Conservation (phyloP, 768 basidiomycete genomes). For the Suillus variegatus region DNA sequence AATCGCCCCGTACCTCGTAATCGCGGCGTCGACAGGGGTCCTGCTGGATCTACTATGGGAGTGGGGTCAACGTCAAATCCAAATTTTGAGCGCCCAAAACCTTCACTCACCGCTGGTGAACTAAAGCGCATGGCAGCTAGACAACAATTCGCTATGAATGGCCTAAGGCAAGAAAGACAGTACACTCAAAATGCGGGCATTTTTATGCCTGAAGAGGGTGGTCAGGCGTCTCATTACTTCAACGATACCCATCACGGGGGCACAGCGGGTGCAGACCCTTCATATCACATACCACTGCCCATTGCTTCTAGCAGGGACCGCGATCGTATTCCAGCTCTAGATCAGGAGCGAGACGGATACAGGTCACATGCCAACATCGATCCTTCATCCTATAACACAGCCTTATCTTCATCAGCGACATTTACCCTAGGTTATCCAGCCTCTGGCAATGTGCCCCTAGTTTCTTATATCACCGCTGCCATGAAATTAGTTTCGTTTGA, state of each 20-base stretch:
- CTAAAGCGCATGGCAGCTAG: conserved; percentile 25
- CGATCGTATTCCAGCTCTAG: conserved; percentile 21
- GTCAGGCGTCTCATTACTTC: conserved; percentile 39
- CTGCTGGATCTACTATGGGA: conserved; percentile 19
- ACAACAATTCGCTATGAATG: conserved; percentile 13
- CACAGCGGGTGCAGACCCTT: conserved; percentile 48
- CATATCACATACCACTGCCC: conserved; percentile 42
- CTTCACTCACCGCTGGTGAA: conserved; percentile 26
- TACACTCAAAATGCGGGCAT: conserved; percentile 32
- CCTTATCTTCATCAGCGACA: conserved; percentile 10
- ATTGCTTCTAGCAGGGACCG: conserved; percentile 24
- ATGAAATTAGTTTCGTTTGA: conserved; percentile 28
- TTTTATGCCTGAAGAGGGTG: conserved; percentile 45
- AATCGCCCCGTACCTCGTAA: background rate
- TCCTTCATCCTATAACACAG: conserved; percentile 1
- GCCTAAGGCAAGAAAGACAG: conserved; percentile 24
- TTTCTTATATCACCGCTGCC: conserved; percentile 17
- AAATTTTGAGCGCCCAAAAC: conserved; percentile 20
- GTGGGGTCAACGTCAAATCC: conserved; percentile 23
- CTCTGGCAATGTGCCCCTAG: background rate
- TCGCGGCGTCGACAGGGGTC: conserved; percentile 18
- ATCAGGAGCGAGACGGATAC: conserved; percentile 23
- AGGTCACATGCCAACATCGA: background rate
- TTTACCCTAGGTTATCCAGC: conserved; percentile 3
- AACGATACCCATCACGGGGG: conserved; percentile 45